Base-by-base conservation (phyloP, 352 stramenopile species). In the Phytopythium helicoides region DNA sequence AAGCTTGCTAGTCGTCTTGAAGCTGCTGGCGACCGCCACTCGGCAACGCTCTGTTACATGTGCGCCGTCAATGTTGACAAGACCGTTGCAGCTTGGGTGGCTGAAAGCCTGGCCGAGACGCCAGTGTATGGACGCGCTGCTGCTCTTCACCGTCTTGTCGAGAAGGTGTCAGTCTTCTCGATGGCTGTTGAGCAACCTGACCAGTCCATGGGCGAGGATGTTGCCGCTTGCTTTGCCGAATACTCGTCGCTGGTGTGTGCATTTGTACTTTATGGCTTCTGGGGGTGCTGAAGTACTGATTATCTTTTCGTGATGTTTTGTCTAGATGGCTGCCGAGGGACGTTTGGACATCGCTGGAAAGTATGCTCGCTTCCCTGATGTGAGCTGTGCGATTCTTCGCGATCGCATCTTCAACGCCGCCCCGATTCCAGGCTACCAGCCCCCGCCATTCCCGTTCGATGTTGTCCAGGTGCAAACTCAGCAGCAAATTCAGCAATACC, bases 41-140 rank as follows among this genome's bases (percentile, higher is more conserved):
- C 84, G 54, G 97, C 97, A 18, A 97, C 89, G 36, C 68, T 99
- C 21, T 99, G 96, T 68, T 99, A 97, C 73, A 98, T 99, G 92
- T 99, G 95, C 58, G 92, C 94, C n/a, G 80, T 94, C 28, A 94
- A 97, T 44, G 73, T 95, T 7, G 74, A 90, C 58, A 95, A 95
- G 69, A 93, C 81, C 0, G 84, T 94, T 34, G 75, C 66, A 39
- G 86, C 94, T 3, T 94, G 83, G 76, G 95, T 97, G 58, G 96
- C 95, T 76, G 91, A 96, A 62, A 85, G 79, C 47, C 81, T 96
- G 42, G 57, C 92, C 19, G 72, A 96, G 50, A 60, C 76, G 52
- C 81, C 76, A 28, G 81, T 80, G 18, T 68, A 76, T 12, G 76
- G 78, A 10, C 67, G 83, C 60, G 84, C 92, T 5, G 62, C 88